A percentile compares a stretch with the other conserved stretches of the same genome.
Conservation (phyloP, 352 stramenopile genomes). For the Pythium plurisporium region DNA sequence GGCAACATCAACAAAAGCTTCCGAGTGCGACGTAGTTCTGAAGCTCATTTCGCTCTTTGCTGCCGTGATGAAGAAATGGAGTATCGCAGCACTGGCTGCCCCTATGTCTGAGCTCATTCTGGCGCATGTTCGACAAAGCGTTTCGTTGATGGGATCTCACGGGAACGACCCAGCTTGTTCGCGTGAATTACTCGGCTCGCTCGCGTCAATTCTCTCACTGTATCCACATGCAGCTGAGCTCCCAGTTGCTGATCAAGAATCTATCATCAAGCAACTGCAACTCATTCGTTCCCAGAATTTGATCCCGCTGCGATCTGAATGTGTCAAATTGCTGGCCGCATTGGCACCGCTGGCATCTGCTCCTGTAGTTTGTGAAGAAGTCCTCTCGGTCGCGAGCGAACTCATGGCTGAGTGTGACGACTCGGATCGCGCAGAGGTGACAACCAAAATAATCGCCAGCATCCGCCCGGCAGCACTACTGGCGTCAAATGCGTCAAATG, state of each 20-base stretch:
- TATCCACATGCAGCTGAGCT: background rate
- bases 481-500: background rate
- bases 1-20: background rate
- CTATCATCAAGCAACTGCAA: slow-evolving; percentile 4
- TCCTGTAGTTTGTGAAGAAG: background rate
- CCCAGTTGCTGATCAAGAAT: background rate
- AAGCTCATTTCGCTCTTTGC: slow-evolving; percentile 4
- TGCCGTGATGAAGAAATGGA: background rate
- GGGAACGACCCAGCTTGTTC: background rate
- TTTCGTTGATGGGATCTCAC: background rate
- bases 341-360: background rate
- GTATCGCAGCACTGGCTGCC: background rate
- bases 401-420: slow-evolving; percentile 4
- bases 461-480: background rate
- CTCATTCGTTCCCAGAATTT: background rate
- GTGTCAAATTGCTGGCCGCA: background rate
- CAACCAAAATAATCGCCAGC: background rate
- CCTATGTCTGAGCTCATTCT: background rate
- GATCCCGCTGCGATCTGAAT: background rate
- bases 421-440: background rate
- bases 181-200: slow-evolving; percentile 1
- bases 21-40: background rate
- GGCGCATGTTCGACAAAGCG: background rate
- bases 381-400: background rate
- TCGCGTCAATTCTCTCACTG: background rate